phyloP scores from a whole-genome alignment of 2,329 filamentous ascomycete genomes.

The Fusarium mangiferae region DNA sequence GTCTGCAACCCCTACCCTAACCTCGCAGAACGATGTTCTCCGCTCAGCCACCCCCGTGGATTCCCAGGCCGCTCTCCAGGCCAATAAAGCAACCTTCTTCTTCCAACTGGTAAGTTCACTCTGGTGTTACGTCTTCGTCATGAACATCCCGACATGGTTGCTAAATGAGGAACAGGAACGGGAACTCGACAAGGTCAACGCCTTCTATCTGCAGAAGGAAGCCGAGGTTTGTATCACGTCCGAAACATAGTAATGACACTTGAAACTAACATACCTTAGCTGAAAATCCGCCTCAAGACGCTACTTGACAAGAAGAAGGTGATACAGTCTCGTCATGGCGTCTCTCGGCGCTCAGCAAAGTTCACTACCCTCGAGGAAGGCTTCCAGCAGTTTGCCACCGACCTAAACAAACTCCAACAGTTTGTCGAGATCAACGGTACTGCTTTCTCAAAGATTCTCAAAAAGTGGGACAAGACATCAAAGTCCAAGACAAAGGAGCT shows the following conservation, averaged over 20 bases:
- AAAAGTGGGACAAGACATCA: conserved; percentile 99
- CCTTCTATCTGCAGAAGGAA: conserved; percentile 97
- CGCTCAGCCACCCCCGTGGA: conserved; percentile 65
- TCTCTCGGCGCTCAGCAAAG: conserved; percentile 89
- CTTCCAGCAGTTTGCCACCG: conserved; percentile 95
- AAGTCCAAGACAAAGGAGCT: conserved; percentile 99
- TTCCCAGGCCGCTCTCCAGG: conserved; percentile 89
- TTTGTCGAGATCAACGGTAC: conserved; percentile 99
- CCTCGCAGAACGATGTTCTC: conserved; percentile 75
- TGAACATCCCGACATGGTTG: conserved; percentile 44
- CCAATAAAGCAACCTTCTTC: conserved; percentile 99
- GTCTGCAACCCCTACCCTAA: conserved; percentile 87
- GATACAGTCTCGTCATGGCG: conserved; percentile 81
- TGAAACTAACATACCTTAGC: conserved; percentile 61
- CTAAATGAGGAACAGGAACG: conserved; percentile 77
- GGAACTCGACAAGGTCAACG: conserved; percentile 98
- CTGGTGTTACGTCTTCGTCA: conserved; percentile 31
- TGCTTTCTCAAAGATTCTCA: conserved; percentile 97
- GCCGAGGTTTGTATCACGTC: conserved; percentile 76
- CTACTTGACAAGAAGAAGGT: conserved; percentile 95
- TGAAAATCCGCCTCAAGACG: conserved; percentile 91
- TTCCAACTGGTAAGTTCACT: conserved; percentile 81
- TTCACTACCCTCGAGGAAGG: conserved; percentile 96
- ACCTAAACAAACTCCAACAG: conserved; percentile 97
- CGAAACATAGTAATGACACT: neutral